Evolutionary conservation across 768 basidiomycete species (phyloP).

Genomic region (Pleurotus platypus): DNA sequence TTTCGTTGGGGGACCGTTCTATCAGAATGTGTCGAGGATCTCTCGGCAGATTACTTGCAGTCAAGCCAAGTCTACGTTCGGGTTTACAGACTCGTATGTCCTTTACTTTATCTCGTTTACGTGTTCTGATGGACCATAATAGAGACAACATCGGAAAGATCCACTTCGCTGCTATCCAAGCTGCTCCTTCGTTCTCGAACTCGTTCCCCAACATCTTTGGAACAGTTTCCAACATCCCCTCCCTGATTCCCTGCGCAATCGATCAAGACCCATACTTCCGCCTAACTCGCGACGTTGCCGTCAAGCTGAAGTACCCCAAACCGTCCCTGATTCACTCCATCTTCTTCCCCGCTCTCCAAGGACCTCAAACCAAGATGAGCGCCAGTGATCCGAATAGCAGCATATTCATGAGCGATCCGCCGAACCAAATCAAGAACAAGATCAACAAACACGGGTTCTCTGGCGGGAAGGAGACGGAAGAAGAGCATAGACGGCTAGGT

Average conservation of each 20-base stretch:
- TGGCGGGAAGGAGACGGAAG: constrained; percentile 93
- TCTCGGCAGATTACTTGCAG: constrained; percentile 91
- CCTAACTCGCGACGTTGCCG: constrained; percentile 91
- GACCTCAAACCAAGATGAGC: constrained; percentile 99
- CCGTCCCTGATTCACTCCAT: constrained; percentile 90
- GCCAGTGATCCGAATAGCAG: constrained; percentile 90
- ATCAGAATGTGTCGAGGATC: constrained; percentile 89
- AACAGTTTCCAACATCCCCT: constrained; percentile 74
- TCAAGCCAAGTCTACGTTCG: constrained; percentile 93
- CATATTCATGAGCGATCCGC: constrained; percentile 94
- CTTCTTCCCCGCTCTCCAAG: constrained; percentile 98
- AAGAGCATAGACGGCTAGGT: constrained; percentile 85
- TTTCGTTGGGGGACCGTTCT: constrained; percentile 89
- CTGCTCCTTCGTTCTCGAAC: constrained; percentile 94
- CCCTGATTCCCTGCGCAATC: constrained; percentile 96
- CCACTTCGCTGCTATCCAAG: constrained; percentile 94
- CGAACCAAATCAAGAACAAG: constrained; percentile 95
- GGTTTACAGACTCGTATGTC: constrained; percentile 92
- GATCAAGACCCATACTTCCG: constrained; percentile 99
- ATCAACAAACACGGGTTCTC: constrained; percentile 95
- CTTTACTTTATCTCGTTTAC: neutral
- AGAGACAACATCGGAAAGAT: constrained; percentile 99
- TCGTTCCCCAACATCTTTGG: constrained; percentile 99
- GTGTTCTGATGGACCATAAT: constrained; percentile 2
- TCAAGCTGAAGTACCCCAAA: constrained; percentile 93